A percentile compares a stretch with the other conserved stretches of the same genome.
These are phyloP conservation scores for Alternaria metachromatica DNA, from an alignment of 2,329 filamentous ascomycete species.

Conservation along the genomic window DNA sequence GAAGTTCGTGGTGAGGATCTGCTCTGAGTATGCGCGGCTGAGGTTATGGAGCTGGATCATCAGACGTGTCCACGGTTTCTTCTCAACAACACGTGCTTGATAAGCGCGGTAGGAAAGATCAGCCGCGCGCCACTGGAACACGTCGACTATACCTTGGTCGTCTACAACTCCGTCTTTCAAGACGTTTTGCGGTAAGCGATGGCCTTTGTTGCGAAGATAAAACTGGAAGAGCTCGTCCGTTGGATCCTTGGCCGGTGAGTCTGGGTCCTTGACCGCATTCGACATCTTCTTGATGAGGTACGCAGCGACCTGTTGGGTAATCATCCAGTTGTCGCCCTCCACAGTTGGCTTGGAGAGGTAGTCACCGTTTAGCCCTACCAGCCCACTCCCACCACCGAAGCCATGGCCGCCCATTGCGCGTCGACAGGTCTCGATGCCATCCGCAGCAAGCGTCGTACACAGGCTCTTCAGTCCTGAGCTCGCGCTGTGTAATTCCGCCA, in stretches of 20 bases:
- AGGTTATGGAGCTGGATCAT: slow-evolving; percentile 53
- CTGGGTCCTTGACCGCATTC: slow-evolving; percentile 46
- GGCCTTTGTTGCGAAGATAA: slow-evolving; percentile 46
- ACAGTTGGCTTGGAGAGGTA: slow-evolving; percentile 62
- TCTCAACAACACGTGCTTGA: slow-evolving; percentile 53
- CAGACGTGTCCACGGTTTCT: slow-evolving; percentile 57
- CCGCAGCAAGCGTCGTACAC: slow-evolving; percentile 60
- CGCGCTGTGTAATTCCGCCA: slow-evolving; percentile 61
- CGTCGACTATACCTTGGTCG: slow-evolving; percentile 52
- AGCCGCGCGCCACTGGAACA: slow-evolving; percentile 55
- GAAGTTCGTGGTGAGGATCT: slow-evolving; percentile 57
- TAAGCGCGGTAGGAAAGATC: slow-evolving; percentile 54
- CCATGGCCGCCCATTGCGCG: slow-evolving; percentile 62
- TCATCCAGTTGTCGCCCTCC: slow-evolving; percentile 65
- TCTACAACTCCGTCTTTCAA: slow-evolving; percentile 36
- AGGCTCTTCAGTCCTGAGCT: slow-evolving; percentile 62
- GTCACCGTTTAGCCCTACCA: slow-evolving; percentile 60
- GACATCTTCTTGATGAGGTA: slow-evolving; percentile 62
- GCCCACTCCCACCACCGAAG: slow-evolving; percentile 60
- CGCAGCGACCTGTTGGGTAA: slow-evolving; percentile 60
- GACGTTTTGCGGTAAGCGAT: slow-evolving; percentile 35
- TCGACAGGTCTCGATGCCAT: slow-evolving; percentile 62
- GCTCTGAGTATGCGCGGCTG: slow-evolving; percentile 56
- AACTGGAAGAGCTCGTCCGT: slow-evolving; percentile 52
- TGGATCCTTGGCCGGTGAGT: slow-evolving; percentile 42